Evolutionary conservation across 73 alveolate species (phyloP).

Genomic region (Uronychia setigera): DNA sequence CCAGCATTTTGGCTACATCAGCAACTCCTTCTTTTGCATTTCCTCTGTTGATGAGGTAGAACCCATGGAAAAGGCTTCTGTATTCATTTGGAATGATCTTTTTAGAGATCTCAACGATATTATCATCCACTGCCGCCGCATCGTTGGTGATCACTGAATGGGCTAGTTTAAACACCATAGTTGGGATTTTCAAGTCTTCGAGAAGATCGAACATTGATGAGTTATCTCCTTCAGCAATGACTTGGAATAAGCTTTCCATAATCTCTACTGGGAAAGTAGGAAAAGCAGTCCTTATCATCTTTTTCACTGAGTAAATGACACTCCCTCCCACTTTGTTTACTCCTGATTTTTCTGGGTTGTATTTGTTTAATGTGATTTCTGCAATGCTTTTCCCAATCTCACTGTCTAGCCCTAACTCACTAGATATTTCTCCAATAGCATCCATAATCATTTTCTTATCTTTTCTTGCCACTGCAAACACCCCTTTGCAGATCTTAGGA

Average conservation of each 20-base stretch:
- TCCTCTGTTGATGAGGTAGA: neutral
- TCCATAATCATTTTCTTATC: neutral
- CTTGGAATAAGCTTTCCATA: constrained; percentile 15
- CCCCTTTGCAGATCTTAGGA: constrained; percentile 9
- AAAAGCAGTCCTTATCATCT: constrained; percentile 2
- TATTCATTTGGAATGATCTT: constrained; percentile 3
- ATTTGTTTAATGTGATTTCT: constrained; percentile 19
- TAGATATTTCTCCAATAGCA: constrained; percentile 3
- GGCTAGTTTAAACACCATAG: too few species aligned
- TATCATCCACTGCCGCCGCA: too few species aligned
- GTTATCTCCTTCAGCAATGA: constrained; percentile 24
- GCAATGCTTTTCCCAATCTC: neutral
- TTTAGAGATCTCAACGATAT: neutral
- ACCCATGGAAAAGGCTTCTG: neutral
- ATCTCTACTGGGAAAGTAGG: constrained; percentile 12
- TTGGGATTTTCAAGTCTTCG: too few species aligned
- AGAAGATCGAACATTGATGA: neutral
- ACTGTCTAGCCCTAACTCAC: constrained; percentile 4
- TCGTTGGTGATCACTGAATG: too few species aligned
- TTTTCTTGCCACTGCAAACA: constrained; percentile 11
- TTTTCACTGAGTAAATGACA: constrained; percentile 15
- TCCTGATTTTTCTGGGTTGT: constrained; percentile 29
- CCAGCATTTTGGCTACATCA: neutral
- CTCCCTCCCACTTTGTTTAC: constrained; percentile 16
- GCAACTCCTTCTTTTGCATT: neutral